Conservation (phyloP, 2,329 filamentous ascomycete species). For the Magnaporthales sp. region DNA sequence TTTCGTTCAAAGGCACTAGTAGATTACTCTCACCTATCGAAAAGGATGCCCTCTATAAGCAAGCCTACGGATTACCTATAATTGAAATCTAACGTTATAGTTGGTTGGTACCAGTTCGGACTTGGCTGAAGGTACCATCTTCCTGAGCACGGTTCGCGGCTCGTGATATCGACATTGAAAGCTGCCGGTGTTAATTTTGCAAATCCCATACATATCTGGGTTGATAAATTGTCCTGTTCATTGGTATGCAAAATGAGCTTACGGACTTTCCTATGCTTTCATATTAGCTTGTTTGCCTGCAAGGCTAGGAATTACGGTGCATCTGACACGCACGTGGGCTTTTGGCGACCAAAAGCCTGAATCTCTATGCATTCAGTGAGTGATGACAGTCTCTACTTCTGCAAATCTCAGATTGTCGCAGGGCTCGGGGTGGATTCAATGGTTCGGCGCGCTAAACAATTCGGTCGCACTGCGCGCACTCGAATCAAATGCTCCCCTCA, state of each 20-base stretch:
- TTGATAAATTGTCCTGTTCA: neutral
- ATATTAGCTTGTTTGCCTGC: neutral
- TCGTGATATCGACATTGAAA: neutral
- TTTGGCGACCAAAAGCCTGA: neutral
- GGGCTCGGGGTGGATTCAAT: neutral
- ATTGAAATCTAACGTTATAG: neutral
- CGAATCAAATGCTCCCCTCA: neutral
- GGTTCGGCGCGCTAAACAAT: neutral
- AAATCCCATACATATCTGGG: neutral
- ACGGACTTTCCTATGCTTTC: neutral
- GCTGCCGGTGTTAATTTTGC: too few species aligned
- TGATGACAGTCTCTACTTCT: neutral
- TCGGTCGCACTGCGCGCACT: neutral
- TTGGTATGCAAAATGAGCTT: neutral
- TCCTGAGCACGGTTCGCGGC: neutral
- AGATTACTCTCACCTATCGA: too few species aligned
- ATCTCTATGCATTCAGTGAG: neutral
- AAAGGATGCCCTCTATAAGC: neutral
- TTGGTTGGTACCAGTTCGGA: neutral
- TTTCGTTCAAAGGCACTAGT: too few species aligned
- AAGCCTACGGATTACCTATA: neutral
- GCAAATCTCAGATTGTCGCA: neutral
- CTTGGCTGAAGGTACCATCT: neutral
- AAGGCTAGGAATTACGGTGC: neutral
- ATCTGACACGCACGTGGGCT: neutral